Evolutionary conservation across 345 rosid species (phyloP), one percentile per base, ranked within the genome.

Genomic region (Syzygium oleosum): DNA sequence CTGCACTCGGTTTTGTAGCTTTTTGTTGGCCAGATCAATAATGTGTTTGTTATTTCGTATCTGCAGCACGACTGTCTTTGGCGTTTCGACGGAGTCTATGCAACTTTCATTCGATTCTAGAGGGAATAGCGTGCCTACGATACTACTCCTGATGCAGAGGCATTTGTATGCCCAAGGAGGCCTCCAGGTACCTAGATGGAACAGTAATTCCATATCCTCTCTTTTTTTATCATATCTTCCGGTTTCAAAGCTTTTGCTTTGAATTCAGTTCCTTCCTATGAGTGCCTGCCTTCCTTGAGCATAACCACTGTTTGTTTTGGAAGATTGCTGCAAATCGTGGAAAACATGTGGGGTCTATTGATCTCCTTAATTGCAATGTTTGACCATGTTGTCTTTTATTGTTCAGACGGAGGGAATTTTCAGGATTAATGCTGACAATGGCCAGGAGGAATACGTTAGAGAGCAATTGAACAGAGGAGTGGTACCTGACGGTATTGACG

Each of bases 31-130:
- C 63, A 16, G 58, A 17, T 87, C 87, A 85, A 79, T 54, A 56
- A 87, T 55, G 54, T 79, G n/a, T 86, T 31, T 34, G 19, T 89
- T 31, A 58, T 86, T 56, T 78, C 52, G 22, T 73, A 89, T 34
- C 73, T 92, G 94, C 92, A 98, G 99, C 93, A 94, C 97, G 51
- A 96, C 90, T 88, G 99, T 97, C 84, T 98, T 98, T 86, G 99
- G 99, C 10, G 99, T 98, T 85, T 98, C 99, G 3, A 96, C 99
- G 0, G 97, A 98, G 89, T 96, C 99, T 86, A 96, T 97, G 99
- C 99, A 98, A 88, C 95, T 98, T 80, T 97, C 99, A 85, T 96
- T 91, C 65, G 99, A 98, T 88, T 90, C 97, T 10, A 94, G 98
- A 90, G 98, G 99, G 85, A 98, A 96, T 80, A 94, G 99, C 84